Conservation (phyloP, 192 early-diverging fungal species). For the Linnemannia schmuckeri region DNA sequence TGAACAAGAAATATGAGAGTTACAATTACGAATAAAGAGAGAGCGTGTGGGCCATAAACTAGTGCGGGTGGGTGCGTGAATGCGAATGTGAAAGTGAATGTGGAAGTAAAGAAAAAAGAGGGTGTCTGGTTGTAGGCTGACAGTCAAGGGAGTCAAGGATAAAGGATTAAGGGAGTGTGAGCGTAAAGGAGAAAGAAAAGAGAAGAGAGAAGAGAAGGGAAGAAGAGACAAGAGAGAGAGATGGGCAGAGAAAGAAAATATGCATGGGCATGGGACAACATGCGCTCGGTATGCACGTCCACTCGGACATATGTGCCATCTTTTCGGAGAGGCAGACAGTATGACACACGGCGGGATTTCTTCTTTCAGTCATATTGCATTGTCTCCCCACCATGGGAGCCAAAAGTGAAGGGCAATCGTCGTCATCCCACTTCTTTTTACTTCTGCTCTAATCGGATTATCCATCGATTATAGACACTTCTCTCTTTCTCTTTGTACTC, state of each 20-base stretch:
- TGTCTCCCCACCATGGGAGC: background rate
- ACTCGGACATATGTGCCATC: background rate
- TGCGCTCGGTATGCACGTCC: background rate
- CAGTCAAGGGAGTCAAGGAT: background rate
- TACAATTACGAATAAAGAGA: too few species aligned
- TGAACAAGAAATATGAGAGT: too few species aligned
- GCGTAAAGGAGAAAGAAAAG: background rate
- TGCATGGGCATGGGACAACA: background rate
- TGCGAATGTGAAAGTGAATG: too few species aligned
- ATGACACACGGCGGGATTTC: background rate
- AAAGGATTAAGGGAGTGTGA: background rate
- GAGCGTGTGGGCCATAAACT: too few species aligned
- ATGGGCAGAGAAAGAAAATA: background rate
- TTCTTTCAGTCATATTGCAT: background rate
- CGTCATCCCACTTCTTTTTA: background rate
- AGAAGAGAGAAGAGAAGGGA: background rate
- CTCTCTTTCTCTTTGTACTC: background rate
- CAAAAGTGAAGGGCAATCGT: background rate
- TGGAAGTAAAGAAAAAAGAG: background rate
- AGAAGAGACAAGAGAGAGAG: background rate
- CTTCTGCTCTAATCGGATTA: background rate
- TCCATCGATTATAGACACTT: background rate
- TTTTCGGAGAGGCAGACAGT: background rate
- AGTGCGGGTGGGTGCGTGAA: too few species aligned
- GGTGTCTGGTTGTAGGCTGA: too few species aligned